These are phyloP conservation scores for Echeveria elegans DNA, from an alignment of 164 flowering plant genomes.

Conservation along the genomic window DNA sequence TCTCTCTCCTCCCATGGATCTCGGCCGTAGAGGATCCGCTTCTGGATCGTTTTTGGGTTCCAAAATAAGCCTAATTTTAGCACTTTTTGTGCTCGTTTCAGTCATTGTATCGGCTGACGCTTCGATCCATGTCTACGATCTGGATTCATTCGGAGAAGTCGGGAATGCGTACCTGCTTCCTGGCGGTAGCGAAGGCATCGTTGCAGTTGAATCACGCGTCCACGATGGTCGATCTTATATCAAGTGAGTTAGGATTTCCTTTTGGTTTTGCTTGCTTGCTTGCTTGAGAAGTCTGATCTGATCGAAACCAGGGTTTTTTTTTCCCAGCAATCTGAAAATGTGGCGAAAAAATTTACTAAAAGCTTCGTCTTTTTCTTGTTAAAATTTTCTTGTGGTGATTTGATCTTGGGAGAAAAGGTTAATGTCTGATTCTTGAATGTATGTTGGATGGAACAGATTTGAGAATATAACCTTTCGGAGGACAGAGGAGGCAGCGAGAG, in stretches of 20 bases:
- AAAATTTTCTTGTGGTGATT: neutral
- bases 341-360: neutral
- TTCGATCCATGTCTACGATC: constrained; percentile 63
- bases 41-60: neutral
- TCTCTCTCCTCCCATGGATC: constrained; percentile 5
- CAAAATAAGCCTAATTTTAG: neutral
- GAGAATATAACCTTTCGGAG: constrained; percentile 85
- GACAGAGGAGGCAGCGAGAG: constrained; percentile 46
- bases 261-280: too few species aligned
- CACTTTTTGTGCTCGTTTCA: constrained; percentile 6
- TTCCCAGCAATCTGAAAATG: neutral
- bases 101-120: constrained; percentile 21
- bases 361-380: neutral
- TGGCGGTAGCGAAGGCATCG: constrained; percentile 88
- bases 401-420: neutral
- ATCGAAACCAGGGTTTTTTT: neutral
- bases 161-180: constrained; percentile 73
- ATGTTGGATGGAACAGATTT: constrained; percentile 33
- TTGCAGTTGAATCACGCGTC: constrained; percentile 20
- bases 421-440: neutral
- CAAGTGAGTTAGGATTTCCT: constrained; percentile 23
- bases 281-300: neutral
- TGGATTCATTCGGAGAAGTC: constrained; percentile 54
- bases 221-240: constrained; percentile 40
- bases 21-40: constrained; percentile 1